Conservation (phyloP, 2,329 filamentous ascomycete species). For the Ascocoryne sarcoides region DNA sequence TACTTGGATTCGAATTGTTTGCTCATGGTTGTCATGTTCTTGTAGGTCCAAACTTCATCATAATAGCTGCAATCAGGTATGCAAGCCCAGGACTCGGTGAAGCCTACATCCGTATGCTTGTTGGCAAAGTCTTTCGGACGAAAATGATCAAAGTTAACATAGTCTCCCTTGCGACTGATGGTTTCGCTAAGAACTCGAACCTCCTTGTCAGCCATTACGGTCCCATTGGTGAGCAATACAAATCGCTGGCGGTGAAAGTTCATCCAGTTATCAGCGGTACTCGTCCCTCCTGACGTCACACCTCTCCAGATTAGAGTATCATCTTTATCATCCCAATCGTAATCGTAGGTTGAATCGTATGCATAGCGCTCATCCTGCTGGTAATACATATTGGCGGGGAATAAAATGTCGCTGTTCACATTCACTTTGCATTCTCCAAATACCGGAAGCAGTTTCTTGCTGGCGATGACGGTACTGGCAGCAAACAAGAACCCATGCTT, state of each 20-base stretch:
- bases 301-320: constrained; percentile 55
- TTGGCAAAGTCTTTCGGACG: constrained; percentile 30
- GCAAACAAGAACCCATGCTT: constrained; percentile 50
- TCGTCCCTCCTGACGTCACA: constrained; percentile 50
- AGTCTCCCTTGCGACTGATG: constrained; percentile 33
- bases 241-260: constrained; percentile 51
- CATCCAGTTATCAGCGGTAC: constrained; percentile 41
- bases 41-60: constrained; percentile 38
- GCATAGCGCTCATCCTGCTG: constrained; percentile 48
- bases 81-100: constrained; percentile 36
- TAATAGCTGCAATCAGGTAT: constrained; percentile 37
- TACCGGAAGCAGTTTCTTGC: constrained; percentile 47
- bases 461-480: constrained; percentile 41
- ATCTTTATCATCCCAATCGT: constrained; percentile 48
- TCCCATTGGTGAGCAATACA: constrained; percentile 44
- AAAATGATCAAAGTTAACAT: constrained; percentile 32
- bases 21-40: constrained; percentile 45
- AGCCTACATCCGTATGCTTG: constrained; percentile 28
- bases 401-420: constrained; percentile 55
- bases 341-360: constrained; percentile 45
- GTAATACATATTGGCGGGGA: constrained; percentile 58
- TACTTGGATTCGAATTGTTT: constrained; percentile 56
- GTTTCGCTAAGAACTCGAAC: constrained; percentile 28
- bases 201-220: constrained; percentile 34
- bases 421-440: constrained; percentile 55